Base-by-base conservation (phyloP, 345 rosid species). In the Noccaea caerulescens region DNA sequence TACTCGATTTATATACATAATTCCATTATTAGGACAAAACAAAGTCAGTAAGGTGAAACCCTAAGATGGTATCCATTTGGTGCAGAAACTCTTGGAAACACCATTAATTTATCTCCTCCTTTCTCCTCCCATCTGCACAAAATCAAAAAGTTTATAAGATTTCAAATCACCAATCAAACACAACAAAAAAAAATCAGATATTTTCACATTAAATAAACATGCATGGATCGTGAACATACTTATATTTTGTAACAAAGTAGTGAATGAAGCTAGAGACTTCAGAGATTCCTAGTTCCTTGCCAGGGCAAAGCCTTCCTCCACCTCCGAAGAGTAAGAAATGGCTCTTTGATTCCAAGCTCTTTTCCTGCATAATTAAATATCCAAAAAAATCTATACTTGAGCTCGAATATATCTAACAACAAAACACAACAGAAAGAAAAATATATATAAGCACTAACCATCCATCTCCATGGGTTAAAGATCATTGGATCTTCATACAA, bases 391-490 rank as follows among this genome's bases (percentile, higher is more conserved):
- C 20, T 58, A 58, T 51, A 0, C 2, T 49, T 61, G 32, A 76
- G 75, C 70, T 10, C 33, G n/a, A 58, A 11, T 18, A 37, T 66
- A 53, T 60, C 50, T 18, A 45, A 25, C 46, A 66, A 30, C 7
- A 16, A 33, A 56, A 54, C 10, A 63, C 10, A 45, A 42, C 16
- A 52, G 49, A 7, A 4, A 25, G 4, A 38, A 7, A 14, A 45
- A 55, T 20, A 20, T 20, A 20, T 20, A 20, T 20, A 5, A 66
- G 23, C 2, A 63, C 80, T 70, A 56, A 76, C 97, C 93, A 89
- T 77, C 97, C 98, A 93, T 86, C 97, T 88, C 97, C 94, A 93
- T 50, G 98, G 98, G 80, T 87, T 93, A 81, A 93, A 90, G 53
- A 75, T 53, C 23, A 84, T 78, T 23, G 96, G 94, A 45, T 91